Conservation (phyloP, 768 basidiomycete genomes). For the Leucosporidium yakuticum region DNA sequence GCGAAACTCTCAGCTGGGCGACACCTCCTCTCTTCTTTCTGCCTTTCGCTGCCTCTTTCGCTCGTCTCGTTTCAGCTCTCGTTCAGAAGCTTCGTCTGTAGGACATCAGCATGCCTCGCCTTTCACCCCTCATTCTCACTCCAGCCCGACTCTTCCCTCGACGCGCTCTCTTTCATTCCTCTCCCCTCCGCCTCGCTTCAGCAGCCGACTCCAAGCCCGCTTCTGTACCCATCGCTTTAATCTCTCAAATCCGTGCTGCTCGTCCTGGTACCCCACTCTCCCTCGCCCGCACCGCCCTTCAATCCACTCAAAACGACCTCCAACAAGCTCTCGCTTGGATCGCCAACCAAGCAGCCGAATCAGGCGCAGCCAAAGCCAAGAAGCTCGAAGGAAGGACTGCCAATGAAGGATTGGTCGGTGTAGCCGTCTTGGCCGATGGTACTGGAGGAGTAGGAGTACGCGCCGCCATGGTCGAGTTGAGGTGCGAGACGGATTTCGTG, state of each 20-base stretch:
- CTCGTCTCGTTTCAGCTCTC: background rate
- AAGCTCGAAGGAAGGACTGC: conserved; percentile 73
- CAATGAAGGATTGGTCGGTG: conserved; percentile 69
- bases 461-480: conserved; percentile 82
- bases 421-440: conserved; percentile 64
- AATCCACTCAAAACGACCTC: conserved; percentile 65
- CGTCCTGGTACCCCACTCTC: conserved; percentile 65
- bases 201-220: conserved; percentile 20
- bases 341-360: conserved; percentile 60
- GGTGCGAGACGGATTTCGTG: conserved; percentile 97
- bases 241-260: conserved; percentile 78
- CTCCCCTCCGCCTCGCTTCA: background rate
- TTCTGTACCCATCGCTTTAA: conserved; percentile 62
- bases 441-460: conserved; percentile 55
- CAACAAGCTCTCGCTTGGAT: conserved; percentile 73
- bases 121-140: background rate
- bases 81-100: background rate
- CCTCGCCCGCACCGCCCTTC: conserved; percentile 83
- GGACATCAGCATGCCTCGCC: background rate
- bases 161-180: background rate
- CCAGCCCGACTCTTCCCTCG: background rate
- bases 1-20: no score
- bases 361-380: conserved; percentile 71
- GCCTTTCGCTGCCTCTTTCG: background rate
- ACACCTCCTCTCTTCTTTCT: background rate